Base-by-base conservation (phyloP, 2,329 filamentous ascomycete genomes). In the Periconia macrospinosa region DNA sequence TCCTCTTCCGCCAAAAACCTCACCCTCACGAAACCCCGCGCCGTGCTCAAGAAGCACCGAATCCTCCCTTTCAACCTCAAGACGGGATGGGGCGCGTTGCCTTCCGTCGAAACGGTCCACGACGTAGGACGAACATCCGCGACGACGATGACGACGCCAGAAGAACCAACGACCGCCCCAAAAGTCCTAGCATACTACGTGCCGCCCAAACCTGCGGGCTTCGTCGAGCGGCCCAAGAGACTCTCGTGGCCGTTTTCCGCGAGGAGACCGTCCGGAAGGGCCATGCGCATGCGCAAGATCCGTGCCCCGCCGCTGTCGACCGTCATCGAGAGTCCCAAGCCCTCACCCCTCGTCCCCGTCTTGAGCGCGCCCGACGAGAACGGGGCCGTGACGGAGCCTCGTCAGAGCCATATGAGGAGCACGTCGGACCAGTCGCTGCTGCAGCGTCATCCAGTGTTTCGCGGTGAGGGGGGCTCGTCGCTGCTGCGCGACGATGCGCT, bases 31-130 rank as follows among this genome's bases (percentile, higher is more conserved):
- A 68, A 59, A 47, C 70, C 70, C n/a, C 70, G 68, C 50, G 54
- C 65, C 40, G 66, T 71, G 0, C 55, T 72, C 7, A 62, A 66
- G 52, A 67, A 70, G 35, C 71, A 66, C 43, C 67, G 63, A 2
- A 55, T 70, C 13, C 56, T 72, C 3, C 68, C 70, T 1, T 74
- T 72, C 63, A 70, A 72, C 43, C 58, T 65, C 2, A 68, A 67
- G 42, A 68, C 67, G 14, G 75, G 73, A 37, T 79, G 76, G 76
- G 74, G 68, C 15, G 61, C 73, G 45, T 59, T 79, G 10, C 65
- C 66, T 11, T 79, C 76, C 1, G 65, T 69, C n/a, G 76, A 78
- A 41, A 68, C 65, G 0, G 61, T 72, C 47, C 53, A 57, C n/a
- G 33, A 37, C 15, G 15, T 37, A 3, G 23, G 23, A 8, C 23